Evolutionary conservation across 2,329 filamentous ascomycete species (phyloP).

Genomic region (Pseudogymnoascus sp.): DNA sequence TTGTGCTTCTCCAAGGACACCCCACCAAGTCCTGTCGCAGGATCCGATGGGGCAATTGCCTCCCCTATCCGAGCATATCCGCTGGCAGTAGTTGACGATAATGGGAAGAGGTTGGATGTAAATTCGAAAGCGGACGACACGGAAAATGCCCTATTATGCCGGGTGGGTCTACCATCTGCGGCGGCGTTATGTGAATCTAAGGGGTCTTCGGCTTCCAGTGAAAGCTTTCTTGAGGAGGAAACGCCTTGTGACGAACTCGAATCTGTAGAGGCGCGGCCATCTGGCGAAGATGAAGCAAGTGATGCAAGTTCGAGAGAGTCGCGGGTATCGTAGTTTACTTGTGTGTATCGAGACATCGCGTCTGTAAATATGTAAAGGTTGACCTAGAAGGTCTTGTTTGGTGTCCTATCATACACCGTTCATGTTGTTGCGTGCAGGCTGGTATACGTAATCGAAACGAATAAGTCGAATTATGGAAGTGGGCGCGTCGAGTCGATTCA

Average conservation of each 20-base stretch:
- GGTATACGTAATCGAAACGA: neutral
- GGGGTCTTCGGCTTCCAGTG: constrained; percentile 79
- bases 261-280: constrained; percentile 50
- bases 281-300: constrained; percentile 73
- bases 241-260: constrained; percentile 74
- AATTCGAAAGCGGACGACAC: constrained; percentile 94
- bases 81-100: constrained; percentile 69
- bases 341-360: constrained; percentile 10
- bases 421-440: constrained; percentile 2
- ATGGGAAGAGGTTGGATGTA: constrained; percentile 81
- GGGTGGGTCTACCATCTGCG: constrained; percentile 29
- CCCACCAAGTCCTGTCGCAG: constrained; percentile 52
- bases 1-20: constrained; percentile 91
- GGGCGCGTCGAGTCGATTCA: neutral
- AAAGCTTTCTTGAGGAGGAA: constrained; percentile 85
- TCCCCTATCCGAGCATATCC: constrained; percentile 82
- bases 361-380: neutral
- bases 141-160: constrained; percentile 67
- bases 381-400: neutral
- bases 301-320: constrained; percentile 96
- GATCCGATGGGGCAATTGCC: constrained; percentile 52
- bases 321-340: constrained; percentile 37
- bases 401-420: neutral
- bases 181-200: constrained; percentile 55
- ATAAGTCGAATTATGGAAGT: neutral